phyloP scores from a whole-genome alignment of 2,329 filamentous ascomycete species.

The Xylaria sp. region DNA sequence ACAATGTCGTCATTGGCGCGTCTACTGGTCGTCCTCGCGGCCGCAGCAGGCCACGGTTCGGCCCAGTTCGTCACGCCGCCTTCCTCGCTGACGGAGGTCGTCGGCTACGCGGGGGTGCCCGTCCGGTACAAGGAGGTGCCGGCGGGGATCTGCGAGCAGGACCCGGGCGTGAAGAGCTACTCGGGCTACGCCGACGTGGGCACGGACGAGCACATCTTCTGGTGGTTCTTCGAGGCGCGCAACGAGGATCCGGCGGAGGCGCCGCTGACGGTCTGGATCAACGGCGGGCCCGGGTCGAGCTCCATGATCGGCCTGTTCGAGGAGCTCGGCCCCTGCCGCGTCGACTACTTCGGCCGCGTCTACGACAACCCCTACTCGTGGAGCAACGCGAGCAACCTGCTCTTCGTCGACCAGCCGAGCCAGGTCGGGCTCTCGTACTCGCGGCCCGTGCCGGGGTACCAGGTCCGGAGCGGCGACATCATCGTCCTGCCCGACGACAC shows the following conservation, averaged over 20 bases:
- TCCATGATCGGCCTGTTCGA: constrained; percentile 60
- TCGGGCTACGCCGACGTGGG: constrained; percentile 47
- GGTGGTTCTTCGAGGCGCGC: constrained; percentile 56
- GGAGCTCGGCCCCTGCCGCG: constrained; percentile 42
- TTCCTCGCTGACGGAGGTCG: constrained; percentile 29
- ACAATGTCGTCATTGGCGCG: constrained; percentile 28
- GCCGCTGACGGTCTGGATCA: constrained; percentile 55
- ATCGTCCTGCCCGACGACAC: constrained; percentile 48
- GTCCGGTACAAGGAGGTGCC: constrained; percentile 54
- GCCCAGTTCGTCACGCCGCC: constrained; percentile 37
- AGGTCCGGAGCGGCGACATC: constrained; percentile 35
- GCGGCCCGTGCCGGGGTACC: constrained; percentile 36
- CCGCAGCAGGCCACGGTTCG: constrained; percentile 17
- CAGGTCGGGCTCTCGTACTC: constrained; percentile 59
- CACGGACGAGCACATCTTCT: constrained; percentile 46
- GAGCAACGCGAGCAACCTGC: constrained; percentile 61
- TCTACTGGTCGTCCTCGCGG: constrained; percentile 26
- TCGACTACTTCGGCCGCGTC: constrained; percentile 47
- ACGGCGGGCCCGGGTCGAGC: constrained; percentile 55
- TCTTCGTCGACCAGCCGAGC: constrained; percentile 65
- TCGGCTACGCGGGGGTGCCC: constrained; percentile 40
- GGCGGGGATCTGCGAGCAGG: constrained; percentile 48
- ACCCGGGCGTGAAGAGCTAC: constrained; percentile 45
- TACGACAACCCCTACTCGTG: constrained; percentile 61
- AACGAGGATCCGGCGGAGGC: constrained; percentile 46